Percentiles rank a stretch among this genome's conserved stretches.
Conservation (phyloP, 257 asterid genomes). For the Solanum ahanhuiri region DNA sequence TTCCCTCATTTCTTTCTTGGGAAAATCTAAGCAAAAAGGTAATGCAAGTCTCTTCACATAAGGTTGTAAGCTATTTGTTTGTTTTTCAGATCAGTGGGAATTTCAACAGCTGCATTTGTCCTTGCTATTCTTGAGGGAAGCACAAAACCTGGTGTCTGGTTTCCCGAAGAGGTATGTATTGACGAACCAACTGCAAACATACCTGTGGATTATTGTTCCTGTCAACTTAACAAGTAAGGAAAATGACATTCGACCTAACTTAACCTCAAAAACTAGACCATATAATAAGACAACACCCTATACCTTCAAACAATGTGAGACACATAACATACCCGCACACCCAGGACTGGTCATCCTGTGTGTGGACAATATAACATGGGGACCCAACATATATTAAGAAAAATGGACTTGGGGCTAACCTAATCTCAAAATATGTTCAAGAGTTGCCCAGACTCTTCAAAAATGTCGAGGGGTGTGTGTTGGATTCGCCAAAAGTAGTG, state of each 20-base stretch:
- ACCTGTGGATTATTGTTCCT: neutral
- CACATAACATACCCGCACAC: neutral
- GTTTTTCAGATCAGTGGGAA: slow-evolving; percentile 74
- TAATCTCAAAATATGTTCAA: neutral
- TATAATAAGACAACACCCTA: neutral
- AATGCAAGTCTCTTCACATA: neutral
- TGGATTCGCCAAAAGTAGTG: too few species aligned
- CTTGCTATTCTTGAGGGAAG: slow-evolving; percentile 89
- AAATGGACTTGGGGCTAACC: neutral
- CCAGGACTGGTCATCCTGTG: neutral
- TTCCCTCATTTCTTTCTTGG: neutral
- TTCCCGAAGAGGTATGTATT: slow-evolving; percentile 74
- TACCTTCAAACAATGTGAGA: neutral
- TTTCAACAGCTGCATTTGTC: slow-evolving; percentile 64
- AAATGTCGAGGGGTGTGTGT: too few species aligned
- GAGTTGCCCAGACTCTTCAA: too few species aligned
- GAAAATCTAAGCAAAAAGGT: neutral
- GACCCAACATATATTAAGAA: neutral
- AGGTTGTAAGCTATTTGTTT: neutral
- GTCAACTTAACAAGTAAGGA: neutral
- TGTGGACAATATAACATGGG: neutral
- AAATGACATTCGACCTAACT: neutral
- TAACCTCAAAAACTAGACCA: neutral
- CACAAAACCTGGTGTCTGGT: slow-evolving; percentile 94
- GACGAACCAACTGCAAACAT: neutral